Percentiles rank a stretch among this genome's conserved stretches.
phyloP scores from a whole-genome alignment of 2,329 filamentous ascomycete species.

The Diaporthe aspalathi region DNA sequence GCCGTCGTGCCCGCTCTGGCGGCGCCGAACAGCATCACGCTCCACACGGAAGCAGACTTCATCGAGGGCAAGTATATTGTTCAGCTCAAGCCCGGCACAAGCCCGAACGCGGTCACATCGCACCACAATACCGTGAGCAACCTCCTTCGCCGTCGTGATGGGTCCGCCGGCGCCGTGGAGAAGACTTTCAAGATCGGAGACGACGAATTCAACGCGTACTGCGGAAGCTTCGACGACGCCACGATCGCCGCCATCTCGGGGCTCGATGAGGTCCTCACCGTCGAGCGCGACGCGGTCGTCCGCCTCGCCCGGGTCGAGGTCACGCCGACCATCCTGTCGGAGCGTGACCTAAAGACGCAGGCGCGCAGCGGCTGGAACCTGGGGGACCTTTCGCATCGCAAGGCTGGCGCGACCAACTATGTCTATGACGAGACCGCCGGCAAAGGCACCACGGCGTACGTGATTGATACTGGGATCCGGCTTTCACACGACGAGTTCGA shows the following conservation, averaged over 20 bases:
- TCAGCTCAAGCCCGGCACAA: slow-evolving; percentile 15
- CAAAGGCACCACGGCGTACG: slow-evolving; percentile 50
- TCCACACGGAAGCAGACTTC: not conserved
- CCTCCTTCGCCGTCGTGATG: slow-evolving; percentile 19
- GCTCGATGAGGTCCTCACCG: slow-evolving; percentile 7
- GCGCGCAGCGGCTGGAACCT: slow-evolving; percentile 44
- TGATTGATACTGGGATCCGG: slow-evolving; percentile 59
- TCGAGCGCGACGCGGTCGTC: slow-evolving; percentile 17
- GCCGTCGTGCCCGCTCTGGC: slow-evolving; percentile 5
- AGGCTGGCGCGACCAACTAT: slow-evolving; percentile 39
- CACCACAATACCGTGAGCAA: slow-evolving; percentile 16
- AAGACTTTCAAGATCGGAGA: slow-evolving; percentile 20
- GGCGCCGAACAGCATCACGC: not conserved
- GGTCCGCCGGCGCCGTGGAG: not conserved
- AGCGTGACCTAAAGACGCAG: slow-evolving; percentile 31
- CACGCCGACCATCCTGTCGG: not conserved
- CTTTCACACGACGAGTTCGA: slow-evolving; percentile 50
- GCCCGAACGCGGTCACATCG: not conserved
- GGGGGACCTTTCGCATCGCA: slow-evolving; percentile 44
- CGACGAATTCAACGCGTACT: slow-evolving; percentile 22
- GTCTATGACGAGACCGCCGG: slow-evolving; percentile 45
- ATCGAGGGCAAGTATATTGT: slow-evolving; percentile 15
- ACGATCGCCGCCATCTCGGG: slow-evolving; percentile 2
- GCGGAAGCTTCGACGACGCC: slow-evolving; percentile 24
- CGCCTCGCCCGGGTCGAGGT: slow-evolving; percentile 1